These are phyloP conservation scores for Microbotryum silenes-acaulis DNA, from an alignment of 1,284 basidiomycete species.

Conservation along the genomic window DNA sequence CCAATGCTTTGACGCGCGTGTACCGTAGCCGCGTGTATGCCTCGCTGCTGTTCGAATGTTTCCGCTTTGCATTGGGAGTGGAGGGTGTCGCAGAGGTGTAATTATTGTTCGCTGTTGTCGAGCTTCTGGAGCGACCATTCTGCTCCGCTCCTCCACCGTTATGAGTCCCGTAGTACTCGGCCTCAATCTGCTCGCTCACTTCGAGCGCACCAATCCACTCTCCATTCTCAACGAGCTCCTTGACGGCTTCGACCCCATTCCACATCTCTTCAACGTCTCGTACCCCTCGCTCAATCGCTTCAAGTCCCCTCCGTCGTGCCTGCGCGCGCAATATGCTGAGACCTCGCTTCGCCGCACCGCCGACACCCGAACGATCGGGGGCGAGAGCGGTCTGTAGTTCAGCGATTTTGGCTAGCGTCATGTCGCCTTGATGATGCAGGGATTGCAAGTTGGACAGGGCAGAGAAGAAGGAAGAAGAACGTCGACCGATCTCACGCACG, in stretches of 20 bases:
- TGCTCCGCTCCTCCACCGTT: not conserved
- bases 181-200: slow-evolving; percentile 64
- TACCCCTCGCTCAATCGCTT: slow-evolving; percentile 51
- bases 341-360: slow-evolving; percentile 66
- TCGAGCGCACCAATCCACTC: slow-evolving; percentile 77
- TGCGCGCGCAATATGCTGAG: slow-evolving; percentile 63
- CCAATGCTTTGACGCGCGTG: slow-evolving; percentile 27
- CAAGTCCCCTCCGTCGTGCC: slow-evolving; percentile 55
- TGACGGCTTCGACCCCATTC: slow-evolving; percentile 62
- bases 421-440: slow-evolving; percentile 76
- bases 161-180: slow-evolving; percentile 47
- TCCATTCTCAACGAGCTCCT: slow-evolving; percentile 63
- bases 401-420: slow-evolving; percentile 69
- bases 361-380: slow-evolving; percentile 56
- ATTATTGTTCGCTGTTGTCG: too few relatives aligned
- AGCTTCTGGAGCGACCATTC: too few relatives aligned
- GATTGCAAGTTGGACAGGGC: slow-evolving; percentile 90
- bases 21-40: slow-evolving; percentile 4
- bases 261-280: slow-evolving; percentile 53
- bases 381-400: slow-evolving; percentile 61
- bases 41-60: slow-evolving; percentile 7
- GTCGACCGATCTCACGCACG: slow-evolving; percentile 80
- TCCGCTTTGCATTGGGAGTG: not conserved
- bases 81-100: not conserved
- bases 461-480: slow-evolving; percentile 90